Base-by-base conservation (phyloP, 78 protist genomes). In the Dictyostelium capitatum region DNA sequence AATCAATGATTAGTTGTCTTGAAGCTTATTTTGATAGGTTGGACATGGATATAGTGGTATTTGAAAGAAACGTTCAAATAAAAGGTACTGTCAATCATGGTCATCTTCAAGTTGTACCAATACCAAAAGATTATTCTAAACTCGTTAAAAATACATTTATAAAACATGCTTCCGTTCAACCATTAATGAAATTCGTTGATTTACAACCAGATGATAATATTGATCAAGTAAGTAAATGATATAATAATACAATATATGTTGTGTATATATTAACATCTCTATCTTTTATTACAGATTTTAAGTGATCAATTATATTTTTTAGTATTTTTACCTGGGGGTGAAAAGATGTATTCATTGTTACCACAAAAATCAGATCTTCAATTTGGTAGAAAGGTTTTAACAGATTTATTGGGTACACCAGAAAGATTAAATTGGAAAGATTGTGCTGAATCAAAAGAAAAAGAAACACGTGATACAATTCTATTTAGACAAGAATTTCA, bases 21-120 rank as follows among this genome's bases (percentile, higher is more conserved):
- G 28, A 32, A 15, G 57, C 70, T 15, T 74, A 59, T 41, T 51
- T 73, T 17, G 67, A 62, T 14, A 56, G 20, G 9, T 3, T 5
- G 57, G 64, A 79, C 54, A 11, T 17, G 3, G 69, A 54, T n/a
- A 46, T 67, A 6, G 64, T 93, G 0, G 3, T 93, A 8, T 85
- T 93, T 53, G 96, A 93, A 20, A 46, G 96, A 80, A 69, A 72
- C 47, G 65, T 90, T 20, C 50, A 70, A 17, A 3, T 46, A 25
- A 79, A 79, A 19, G 70, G 56, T 32, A 28, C 10, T 1, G 82
- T 47, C 4, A 54, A 57, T 20, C 96, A 93, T 69, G 89, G 89
- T 28, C 96, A 93, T 80, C 78, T 93, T 11, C 96, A 93, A 46
- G 80, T 93, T 19, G 85, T 93, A 23, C 96, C 96, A 19, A 53